Evolutionary conservation across 805 yeast genomes (phyloP).

Genomic region (Candida quercuum): DNA sequence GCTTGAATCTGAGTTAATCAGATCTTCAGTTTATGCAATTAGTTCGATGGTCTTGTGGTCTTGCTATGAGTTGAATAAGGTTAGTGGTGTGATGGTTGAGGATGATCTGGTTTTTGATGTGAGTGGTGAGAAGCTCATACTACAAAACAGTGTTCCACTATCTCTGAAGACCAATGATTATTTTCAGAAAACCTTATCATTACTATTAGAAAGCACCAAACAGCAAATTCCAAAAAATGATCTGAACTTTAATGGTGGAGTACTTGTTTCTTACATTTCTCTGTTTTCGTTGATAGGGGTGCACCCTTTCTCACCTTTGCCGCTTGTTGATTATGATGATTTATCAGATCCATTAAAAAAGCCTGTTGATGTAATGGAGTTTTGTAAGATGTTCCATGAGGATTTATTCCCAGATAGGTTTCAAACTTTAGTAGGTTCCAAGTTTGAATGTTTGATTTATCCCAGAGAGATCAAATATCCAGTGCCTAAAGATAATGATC

Average conservation of each 20-base stretch:
- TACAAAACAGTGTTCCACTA: conserved; percentile 5
- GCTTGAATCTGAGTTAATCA: conserved; percentile 11
- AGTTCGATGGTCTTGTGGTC: conserved; percentile 17
- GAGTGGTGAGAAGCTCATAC: conserved; percentile 1
- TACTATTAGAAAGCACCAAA: conserved; percentile 4
- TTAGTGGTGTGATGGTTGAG: conserved; percentile 9
- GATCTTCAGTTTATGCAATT: conserved; percentile 14
- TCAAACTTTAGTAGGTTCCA: conserved; percentile 4
- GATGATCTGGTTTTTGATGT: conserved; percentile 10
- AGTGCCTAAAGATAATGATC: conserved; percentile 11
- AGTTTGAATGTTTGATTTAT: conserved; percentile 11
- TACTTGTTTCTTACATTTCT: conserved; percentile 13
- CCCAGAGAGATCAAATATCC: conserved; percentile 6
- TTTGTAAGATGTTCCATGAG: conserved; percentile 9
- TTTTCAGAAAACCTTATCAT: conserved; percentile 8
- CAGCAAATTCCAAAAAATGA: not conserved
- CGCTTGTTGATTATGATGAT: conserved; percentile 8
- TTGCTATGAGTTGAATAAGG: conserved; percentile 11
- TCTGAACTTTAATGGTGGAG: conserved; percentile 8
- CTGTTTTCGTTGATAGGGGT: conserved; percentile 14
- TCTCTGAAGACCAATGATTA: conserved; percentile 11
- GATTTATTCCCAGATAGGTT: conserved; percentile 2
- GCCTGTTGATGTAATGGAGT: conserved; percentile 11
- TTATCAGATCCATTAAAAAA: conserved; percentile 2
- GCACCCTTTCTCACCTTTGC: conserved; percentile 15